Evolutionary conservation across 495 filamentous ascomycete genomes (phyloP), one percentile per base, ranked within the genome.

Genomic region (Pyronema domesticum): DNA sequence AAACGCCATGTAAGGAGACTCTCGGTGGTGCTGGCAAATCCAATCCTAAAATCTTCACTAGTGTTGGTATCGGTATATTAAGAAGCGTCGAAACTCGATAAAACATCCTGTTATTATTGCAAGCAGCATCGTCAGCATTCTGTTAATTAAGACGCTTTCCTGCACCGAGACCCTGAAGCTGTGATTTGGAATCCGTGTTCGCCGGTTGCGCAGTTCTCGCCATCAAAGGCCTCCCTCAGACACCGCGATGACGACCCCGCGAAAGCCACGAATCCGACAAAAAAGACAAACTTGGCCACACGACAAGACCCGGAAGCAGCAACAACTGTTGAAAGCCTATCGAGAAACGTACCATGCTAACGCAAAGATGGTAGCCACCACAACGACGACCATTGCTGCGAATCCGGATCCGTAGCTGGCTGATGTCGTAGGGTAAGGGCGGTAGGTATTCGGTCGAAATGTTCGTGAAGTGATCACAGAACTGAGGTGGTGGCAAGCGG

Each of bases 21-120:
- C 89, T 79, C 19, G 91, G 91, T 17, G 87, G 78, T 48, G 86
- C 79, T 51, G 91, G 91, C 17, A 95, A 85, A 60, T 98, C 93
- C 58, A 95, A 79, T 35, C 91, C 91, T 17, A 98, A 76, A 37
- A 95, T 80, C 59, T 81, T 80, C 55, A 95, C 86, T 37, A 98
- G 77, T 42, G 93, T 80, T 46, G 89, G 83, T 36, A 95, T 86
- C 7, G 91, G 85, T 50, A 87, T 94, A 66, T 85, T 80, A 37
- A 94, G 75, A 19, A 94, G 86, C 62, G 86, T 81, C 69, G 83
- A 89, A 49, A 83, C 81, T 54, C 88, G 82, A 61, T 81, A 80
- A 9, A 83, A 71, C 51, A 94, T 76, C 87, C 86, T 89, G 54
- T 33, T 51, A 7, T 42, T 17, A 57, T 3, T 36, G 33, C 23